Conservation (phyloP, 2,329 filamentous ascomycete species). For the Aureobasidium sp. region DNA sequence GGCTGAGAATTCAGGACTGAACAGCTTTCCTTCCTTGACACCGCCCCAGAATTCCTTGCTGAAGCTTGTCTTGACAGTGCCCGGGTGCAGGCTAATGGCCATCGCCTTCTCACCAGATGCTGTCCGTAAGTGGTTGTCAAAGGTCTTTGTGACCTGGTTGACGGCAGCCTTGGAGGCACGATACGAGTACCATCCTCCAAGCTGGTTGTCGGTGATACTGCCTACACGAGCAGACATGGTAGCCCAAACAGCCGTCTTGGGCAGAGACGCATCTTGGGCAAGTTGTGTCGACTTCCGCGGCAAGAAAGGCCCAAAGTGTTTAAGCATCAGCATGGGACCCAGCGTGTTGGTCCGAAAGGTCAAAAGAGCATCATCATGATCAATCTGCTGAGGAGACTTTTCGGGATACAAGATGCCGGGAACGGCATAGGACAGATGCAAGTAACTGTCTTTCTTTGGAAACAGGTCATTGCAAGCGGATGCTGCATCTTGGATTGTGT, state of each 20-base stretch:
- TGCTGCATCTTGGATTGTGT: constrained; percentile 52
- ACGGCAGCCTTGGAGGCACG: constrained; percentile 69
- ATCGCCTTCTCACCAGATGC: constrained; percentile 56
- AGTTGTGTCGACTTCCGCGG: constrained; percentile 50
- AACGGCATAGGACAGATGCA: constrained; percentile 62
- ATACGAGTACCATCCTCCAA: constrained; percentile 79
- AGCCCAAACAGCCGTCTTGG: constrained; percentile 57
- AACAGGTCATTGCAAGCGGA: constrained; percentile 31
- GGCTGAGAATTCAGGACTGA: constrained; percentile 60
- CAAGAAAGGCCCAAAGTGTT: constrained; percentile 65
- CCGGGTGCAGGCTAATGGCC: constrained; percentile 67
- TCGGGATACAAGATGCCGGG: constrained; percentile 69
- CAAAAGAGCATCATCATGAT: constrained; percentile 53
- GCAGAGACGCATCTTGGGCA: constrained; percentile 26
- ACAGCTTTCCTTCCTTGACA: constrained; percentile 56
- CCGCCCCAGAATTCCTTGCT: constrained; percentile 65
- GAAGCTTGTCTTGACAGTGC: constrained; percentile 70
- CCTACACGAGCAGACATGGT: constrained; percentile 74
- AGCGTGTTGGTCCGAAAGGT: constrained; percentile 69
- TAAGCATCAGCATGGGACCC: constrained; percentile 68
- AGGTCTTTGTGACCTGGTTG: constrained; percentile 62
- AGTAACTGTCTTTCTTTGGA: constrained; percentile 42
- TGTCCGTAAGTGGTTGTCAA: constrained; percentile 59
- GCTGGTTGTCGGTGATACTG: constrained; percentile 61
- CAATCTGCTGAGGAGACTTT: constrained; percentile 60